Conservation (phyloP, 2,329 filamentous ascomycete genomes). For the Fusarium tjaetaba region DNA sequence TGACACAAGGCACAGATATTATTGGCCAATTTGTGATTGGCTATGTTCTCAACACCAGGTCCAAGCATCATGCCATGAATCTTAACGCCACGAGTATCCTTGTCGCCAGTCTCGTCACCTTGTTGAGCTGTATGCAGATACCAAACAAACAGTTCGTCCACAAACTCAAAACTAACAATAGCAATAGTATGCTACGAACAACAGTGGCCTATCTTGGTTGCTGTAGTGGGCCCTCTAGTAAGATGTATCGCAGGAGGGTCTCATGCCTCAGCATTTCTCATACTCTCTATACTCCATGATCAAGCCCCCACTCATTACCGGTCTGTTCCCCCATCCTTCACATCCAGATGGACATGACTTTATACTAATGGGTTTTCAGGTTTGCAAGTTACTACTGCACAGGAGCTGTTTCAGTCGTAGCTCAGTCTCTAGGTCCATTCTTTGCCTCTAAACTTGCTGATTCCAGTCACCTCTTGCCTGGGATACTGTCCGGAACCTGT, state of each 20-base stretch:
- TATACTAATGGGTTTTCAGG: background rate
- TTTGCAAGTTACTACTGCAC: background rate
- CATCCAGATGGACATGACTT: fast-evolving
- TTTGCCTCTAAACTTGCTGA: background rate
- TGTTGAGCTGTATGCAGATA: background rate
- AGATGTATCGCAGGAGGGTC: background rate
- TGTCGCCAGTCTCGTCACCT: background rate
- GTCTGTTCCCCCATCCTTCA: background rate
- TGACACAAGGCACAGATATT: background rate
- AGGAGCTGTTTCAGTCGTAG: background rate
- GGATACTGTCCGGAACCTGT: background rate
- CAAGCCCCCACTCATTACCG: background rate
- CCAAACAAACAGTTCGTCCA: too few relatives aligned
- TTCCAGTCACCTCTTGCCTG: background rate
- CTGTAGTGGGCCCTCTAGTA: background rate
- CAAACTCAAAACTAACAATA: background rate
- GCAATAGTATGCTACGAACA: background rate
- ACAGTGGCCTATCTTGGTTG: background rate
- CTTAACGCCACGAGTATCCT: background rate
- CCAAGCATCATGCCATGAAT: background rate
- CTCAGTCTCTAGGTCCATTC: background rate
- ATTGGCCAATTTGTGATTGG: background rate
- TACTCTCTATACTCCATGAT: background rate
- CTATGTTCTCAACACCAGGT: background rate
- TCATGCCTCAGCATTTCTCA: background rate